Evolutionary conservation across 2,329 filamentous ascomycete species (phyloP).

Genomic region (Xylariaceae sp.): DNA sequence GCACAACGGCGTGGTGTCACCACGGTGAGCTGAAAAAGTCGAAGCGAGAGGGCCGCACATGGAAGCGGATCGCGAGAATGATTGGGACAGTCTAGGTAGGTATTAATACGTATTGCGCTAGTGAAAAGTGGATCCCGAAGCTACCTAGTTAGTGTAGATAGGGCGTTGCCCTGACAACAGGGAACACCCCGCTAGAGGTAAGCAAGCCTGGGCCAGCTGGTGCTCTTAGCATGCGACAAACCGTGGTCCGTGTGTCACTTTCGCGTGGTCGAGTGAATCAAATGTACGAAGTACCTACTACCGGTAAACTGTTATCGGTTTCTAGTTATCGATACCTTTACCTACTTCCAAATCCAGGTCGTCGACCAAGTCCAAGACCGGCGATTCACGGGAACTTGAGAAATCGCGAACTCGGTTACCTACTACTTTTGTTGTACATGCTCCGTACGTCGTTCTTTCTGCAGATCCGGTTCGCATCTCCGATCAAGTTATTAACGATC

Average conservation of each 20-base stretch:
- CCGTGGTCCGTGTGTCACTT: neutral
- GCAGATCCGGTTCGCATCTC: slow-evolving; percentile 12
- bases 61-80: too few relatives aligned
- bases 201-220: neutral
- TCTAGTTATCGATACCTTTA: too few relatives aligned
- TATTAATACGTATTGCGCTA: neutral
- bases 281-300: neutral
- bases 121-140: neutral
- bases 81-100: neutral
- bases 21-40: too few relatives aligned
- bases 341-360: neutral
- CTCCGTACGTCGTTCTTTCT: neutral
- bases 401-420: neutral
- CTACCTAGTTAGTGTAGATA: too few relatives aligned
- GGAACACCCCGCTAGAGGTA: slow-evolving; percentile 11
- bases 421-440: neutral
- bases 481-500: neutral
- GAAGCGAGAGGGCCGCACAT: too few relatives aligned
- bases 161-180: slow-evolving; percentile 16
- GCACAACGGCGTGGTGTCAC: too few relatives aligned
- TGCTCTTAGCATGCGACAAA: neutral
- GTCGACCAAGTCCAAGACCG: neutral
- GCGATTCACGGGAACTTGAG: neutral
- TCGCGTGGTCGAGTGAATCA: neutral
- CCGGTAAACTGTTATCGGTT: too few relatives aligned